Evolutionary conservation across 148 eudicot species (phyloP).

Genomic region (Heliosperma pusillum): DNA sequence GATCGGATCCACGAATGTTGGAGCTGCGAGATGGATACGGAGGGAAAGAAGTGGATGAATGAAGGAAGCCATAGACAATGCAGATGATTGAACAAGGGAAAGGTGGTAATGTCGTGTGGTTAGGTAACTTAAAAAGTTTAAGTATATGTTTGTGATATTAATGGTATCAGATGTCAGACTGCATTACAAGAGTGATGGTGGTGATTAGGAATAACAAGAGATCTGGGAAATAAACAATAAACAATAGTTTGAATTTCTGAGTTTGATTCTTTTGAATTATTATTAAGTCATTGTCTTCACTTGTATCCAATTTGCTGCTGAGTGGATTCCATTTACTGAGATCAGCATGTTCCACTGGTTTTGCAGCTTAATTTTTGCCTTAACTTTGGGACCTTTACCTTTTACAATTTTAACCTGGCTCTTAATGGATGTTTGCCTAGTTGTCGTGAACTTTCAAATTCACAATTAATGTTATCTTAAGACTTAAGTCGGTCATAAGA

Average conservation of each 20-base stretch:
- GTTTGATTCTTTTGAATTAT: not conserved
- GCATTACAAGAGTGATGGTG: constrained; percentile 1
- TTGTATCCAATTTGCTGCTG: not conserved
- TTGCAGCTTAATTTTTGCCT: constrained; percentile 1
- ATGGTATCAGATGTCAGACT: constrained; percentile 20
- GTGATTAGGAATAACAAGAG: constrained; percentile 6
- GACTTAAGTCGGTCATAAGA: too few relatives aligned
- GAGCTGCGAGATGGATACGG: not conserved
- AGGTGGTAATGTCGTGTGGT: constrained; percentile 2
- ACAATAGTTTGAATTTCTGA: not conserved
- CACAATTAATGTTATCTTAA: too few relatives aligned
- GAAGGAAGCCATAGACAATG: not conserved
- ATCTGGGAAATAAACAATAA: not conserved
- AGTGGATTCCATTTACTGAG: constrained; percentile 12
- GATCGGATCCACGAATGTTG: not conserved
- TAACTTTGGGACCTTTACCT: not conserved
- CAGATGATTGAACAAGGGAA: constrained; percentile 4
- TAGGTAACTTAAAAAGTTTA: constrained; percentile 9
- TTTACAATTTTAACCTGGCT: not conserved
- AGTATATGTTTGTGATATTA: not conserved
- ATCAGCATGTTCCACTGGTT: not conserved
- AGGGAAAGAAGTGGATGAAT: not conserved
- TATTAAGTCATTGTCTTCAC: constrained; percentile 4
- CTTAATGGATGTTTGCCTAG: too few relatives aligned
- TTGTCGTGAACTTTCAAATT: too few relatives aligned